Evolutionary conservation across 78 protist genomes (phyloP).

Genomic region (Chrysochromulina parva): DNA sequence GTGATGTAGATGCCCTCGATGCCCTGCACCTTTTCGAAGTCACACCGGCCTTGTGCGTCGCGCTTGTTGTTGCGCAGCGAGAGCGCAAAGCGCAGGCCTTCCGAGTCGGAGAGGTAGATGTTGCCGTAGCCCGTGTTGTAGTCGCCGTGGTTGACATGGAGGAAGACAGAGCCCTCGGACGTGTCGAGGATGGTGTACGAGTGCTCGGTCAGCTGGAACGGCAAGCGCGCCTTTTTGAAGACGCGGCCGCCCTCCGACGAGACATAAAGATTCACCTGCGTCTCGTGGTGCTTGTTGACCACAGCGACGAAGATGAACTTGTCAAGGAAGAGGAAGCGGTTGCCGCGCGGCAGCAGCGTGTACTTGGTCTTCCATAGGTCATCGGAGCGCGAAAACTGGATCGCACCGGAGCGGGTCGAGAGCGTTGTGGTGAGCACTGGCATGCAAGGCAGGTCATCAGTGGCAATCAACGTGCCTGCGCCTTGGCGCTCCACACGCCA

Average conservation of each 20-base stretch:
- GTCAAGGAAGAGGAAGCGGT: no score
- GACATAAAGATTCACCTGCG: no score
- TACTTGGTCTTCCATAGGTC: no score
- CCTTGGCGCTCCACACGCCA: no score
- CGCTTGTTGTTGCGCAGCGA: conserved; percentile 31
- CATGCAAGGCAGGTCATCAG: no score
- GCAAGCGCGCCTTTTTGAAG: conserved; percentile 4
- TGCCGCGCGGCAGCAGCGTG: no score
- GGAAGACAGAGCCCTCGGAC: conserved; percentile 29
- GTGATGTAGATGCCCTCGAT: conserved; percentile 38
- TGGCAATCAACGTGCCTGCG: no score
- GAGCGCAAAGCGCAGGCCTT: conserved; percentile 15
- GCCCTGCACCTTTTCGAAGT: conserved; percentile 29
- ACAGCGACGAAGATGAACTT: no score
- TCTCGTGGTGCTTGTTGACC: no score
- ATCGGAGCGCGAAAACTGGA: no score
- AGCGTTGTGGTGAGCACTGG: no score
- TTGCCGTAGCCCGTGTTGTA: conserved; percentile 5
- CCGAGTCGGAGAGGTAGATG: conserved; percentile 18
- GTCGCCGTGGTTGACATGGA: conserved; percentile 24
- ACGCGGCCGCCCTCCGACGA: not conserved
- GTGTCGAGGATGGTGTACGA: conserved; percentile 30
- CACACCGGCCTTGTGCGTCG: conserved; percentile 23
- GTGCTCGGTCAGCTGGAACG: conserved; percentile 22
- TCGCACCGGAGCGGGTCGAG: no score